Evolutionary conservation across 75 land plant genomes (phyloP).

Genomic region (Selaginella tamariscina): DNA sequence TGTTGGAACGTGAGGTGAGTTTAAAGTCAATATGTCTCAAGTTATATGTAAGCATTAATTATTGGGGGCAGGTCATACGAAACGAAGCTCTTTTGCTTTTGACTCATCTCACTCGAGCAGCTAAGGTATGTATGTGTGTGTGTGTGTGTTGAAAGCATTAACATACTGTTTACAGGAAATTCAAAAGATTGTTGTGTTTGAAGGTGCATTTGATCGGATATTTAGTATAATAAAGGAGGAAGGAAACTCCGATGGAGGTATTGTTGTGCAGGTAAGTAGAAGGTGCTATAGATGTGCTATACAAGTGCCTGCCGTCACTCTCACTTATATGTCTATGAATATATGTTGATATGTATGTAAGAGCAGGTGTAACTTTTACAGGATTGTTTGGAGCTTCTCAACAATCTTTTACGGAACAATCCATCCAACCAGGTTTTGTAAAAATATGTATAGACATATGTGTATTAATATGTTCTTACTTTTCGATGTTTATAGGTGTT

Average conservation of each 20-base stretch:
- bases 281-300: no score
- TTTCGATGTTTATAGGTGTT: constrained; percentile 35
- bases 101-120: constrained; percentile 84
- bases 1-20: constrained; percentile 92
- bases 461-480: not conserved
- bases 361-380: constrained; percentile 18
- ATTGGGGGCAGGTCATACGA: constrained; percentile 54
- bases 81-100: constrained; percentile 90
- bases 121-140: constrained; percentile 48
- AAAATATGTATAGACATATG: not conserved
- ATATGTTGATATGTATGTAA: not conserved
- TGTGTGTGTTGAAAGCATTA: not conserved
- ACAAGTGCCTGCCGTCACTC: no score
- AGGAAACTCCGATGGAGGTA: constrained; percentile 96
- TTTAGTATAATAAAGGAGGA: constrained; percentile 93
- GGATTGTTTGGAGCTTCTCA: constrained; percentile 96
- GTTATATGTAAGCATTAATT: no score
- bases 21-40: no score
- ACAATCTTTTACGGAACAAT: constrained; percentile 80
- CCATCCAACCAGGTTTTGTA: constrained; percentile 81
- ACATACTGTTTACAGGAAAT: constrained; percentile 48
- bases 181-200: constrained; percentile 97
- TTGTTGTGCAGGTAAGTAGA: constrained; percentile 88
- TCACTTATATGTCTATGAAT: no score
- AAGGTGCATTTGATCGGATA: constrained; percentile 93